Percentiles rank a stretch among this genome's conserved stretches.
Evolutionary conservation across 148 eudicot genomes (phyloP).

Genomic region (Chenopodium suecicum): DNA sequence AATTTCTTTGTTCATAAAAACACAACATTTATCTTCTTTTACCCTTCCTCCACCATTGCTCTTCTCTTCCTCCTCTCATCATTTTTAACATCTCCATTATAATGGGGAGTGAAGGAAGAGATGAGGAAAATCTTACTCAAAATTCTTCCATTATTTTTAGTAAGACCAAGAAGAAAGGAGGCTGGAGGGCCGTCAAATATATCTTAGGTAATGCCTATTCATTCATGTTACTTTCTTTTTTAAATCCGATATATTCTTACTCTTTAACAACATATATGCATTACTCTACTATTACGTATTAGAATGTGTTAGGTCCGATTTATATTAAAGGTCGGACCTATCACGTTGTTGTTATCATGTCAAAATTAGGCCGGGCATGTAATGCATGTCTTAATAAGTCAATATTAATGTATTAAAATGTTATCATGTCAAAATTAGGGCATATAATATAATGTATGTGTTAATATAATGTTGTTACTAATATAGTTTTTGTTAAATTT

Average conservation of each 20-base stretch:
- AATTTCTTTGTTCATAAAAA: not conserved
- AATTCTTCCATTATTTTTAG: not conserved
- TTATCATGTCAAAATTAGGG: no score
- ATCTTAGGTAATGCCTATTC: conserved; percentile 25
- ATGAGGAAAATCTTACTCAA: conserved; percentile 12
- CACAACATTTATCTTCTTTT: not conserved
- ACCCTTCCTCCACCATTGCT: not conserved
- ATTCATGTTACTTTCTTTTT: not conserved
- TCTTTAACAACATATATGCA: not conserved
- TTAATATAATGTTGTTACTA: not conserved
- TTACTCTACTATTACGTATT: not conserved
- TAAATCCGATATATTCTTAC: no score
- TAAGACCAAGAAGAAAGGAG: conserved; percentile 26
- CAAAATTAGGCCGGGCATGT: no score
- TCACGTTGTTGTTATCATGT: no score
- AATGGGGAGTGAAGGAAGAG: conserved; percentile 4
- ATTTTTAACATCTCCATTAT: not conserved
- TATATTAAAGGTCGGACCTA: not conserved
- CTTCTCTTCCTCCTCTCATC: not conserved
- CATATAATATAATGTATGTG: not conserved
- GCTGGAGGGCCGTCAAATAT: conserved; percentile 41
- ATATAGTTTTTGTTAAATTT: no score
- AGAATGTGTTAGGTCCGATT: not conserved
- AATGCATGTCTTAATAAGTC: no score
- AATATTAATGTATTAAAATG: not conserved